Base-by-base conservation (phyloP, 2,329 filamentous ascomycete species). In the Ambrosiella cleistominuta region DNA sequence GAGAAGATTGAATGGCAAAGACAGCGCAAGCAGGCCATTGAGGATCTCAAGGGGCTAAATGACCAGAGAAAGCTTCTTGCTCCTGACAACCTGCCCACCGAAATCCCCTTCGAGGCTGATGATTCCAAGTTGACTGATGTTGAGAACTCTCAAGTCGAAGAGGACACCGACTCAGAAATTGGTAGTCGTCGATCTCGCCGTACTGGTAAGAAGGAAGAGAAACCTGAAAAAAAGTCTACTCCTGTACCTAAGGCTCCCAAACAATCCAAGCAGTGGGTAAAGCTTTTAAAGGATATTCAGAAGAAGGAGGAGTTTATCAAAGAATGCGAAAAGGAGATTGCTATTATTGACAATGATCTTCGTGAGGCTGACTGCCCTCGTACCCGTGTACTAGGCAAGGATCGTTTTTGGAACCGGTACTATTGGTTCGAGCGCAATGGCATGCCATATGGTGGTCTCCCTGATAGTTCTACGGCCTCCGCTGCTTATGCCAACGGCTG, bases 391-490 rank as follows among this genome's bases (percentile, higher is more conserved):
- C 76, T 98, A 35, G 93, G 93, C 61, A 91, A 93, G 68, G 93
- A 98, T 70, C 82, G 93, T 50, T 98, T 95, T 75, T 95, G 91
- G 82, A 97, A 98, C 70, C 82, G 91, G 57, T 98, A 97, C 70
- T 97, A 94, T 75, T 98, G 93, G 91, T 96, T 97, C 68, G 93
- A 98, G 71, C 85, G 91, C 62, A 98, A 97, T 66, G 93, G 90
- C 27, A 97, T 97, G 90, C 93, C 93, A 0, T 95, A 91, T 66
- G 88, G 79, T 38, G 93, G 93, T 3, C 76, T 96, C 58, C 90
- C 90, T 0, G 81, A 79, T 63, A 95, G 88, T 69, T 96, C 90
- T 13, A 97, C 91, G 1, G 86, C 88, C 0, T 76, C 82, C 51
- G 89, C 91, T 19, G 83, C 80, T 7, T 98, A 97, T 67, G 90